These are phyloP conservation scores for Teunomyces atbi DNA, from an alignment of 805 yeast species.

Conservation along the genomic window DNA sequence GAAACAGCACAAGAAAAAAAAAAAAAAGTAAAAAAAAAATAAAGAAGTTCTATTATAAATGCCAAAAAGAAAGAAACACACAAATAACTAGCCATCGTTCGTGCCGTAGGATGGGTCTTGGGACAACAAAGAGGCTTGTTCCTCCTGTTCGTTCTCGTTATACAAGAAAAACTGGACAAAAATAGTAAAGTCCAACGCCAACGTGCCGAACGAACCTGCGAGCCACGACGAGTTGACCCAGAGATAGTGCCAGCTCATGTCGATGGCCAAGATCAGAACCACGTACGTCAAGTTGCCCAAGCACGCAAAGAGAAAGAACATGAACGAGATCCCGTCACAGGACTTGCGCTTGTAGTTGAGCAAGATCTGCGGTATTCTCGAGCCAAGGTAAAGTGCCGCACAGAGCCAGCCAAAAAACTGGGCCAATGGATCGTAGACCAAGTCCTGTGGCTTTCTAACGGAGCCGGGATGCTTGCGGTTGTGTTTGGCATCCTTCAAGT, in stretches of 20 bases:
- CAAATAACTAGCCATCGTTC: no score
- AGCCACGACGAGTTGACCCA: conserved; percentile 89
- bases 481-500: conserved; percentile 42
- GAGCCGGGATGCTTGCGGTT: conserved; percentile 29
- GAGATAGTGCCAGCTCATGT: conserved; percentile 65
- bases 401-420: conserved; percentile 85
- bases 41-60: not conserved
- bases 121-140: conserved; percentile 9
- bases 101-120: not conserved
- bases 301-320: conserved; percentile 93
- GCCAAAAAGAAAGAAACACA: not conserved
- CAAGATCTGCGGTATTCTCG: conserved; percentile 88
- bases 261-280: conserved; percentile 74
- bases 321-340: conserved; percentile 91
- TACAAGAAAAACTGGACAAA: conserved; percentile 84
- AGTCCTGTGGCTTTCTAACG: conserved; percentile 36
- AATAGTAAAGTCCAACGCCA: conserved; percentile 77
- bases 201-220: conserved; percentile 86
- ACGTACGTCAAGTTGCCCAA: conserved; percentile 92
- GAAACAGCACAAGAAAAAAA: not conserved
- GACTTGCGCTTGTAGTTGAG: conserved; percentile 84
- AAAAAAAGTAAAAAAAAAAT: not conserved
- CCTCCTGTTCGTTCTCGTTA: conserved; percentile 33
- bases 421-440: conserved; percentile 72
- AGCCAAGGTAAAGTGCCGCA: conserved; percentile 75